Evolutionary conservation across 208 protist species (phyloP).

Genomic region (Leptomonas pyrrhocoris): DNA sequence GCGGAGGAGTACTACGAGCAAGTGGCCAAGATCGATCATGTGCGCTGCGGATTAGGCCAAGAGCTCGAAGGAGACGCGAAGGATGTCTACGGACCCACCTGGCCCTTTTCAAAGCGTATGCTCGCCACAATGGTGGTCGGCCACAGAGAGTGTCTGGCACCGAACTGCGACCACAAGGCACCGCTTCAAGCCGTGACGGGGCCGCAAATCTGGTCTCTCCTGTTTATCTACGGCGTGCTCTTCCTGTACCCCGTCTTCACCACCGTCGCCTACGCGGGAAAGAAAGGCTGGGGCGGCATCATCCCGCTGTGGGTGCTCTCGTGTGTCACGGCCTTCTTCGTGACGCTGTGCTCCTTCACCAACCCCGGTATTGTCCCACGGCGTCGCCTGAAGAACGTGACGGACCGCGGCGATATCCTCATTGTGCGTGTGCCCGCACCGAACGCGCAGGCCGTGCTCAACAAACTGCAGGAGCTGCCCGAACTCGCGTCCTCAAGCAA

Average conservation of each 20-base stretch:
- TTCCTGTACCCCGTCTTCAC: slow-evolving; percentile 33
- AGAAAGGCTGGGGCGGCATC: slow-evolving; percentile 32
- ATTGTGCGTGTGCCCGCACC: slow-evolving; percentile 47
- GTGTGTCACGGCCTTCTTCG: slow-evolving; percentile 25
- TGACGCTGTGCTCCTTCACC: slow-evolving; percentile 42
- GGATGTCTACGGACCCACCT: slow-evolving; percentile 53
- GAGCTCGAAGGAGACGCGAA: slow-evolving; percentile 31
- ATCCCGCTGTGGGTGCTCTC: slow-evolving; percentile 36
- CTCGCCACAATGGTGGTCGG: slow-evolving; percentile 23
- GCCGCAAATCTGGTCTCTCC: slow-evolving; percentile 23
- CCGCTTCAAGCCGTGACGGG: slow-evolving; percentile 33
- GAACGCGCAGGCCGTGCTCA: slow-evolving; percentile 41
- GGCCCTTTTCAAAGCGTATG: slow-evolving; percentile 33
- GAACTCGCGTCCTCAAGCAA: not conserved
- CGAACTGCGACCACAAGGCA: slow-evolving; percentile 37
- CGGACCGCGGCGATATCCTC: slow-evolving; percentile 41
- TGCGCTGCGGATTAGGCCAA: slow-evolving; percentile 45
- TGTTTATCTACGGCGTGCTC: slow-evolving; percentile 31
- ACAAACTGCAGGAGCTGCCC: slow-evolving; percentile 28
- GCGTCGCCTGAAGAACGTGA: slow-evolving; percentile 28
- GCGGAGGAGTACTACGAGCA: slow-evolving; percentile 43
- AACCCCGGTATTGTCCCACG: slow-evolving; percentile 63
- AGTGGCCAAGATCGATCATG: slow-evolving; percentile 31
- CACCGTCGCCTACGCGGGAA: slow-evolving; percentile 31
- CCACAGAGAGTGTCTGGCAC: slow-evolving; percentile 13